Evolutionary conservation across 495 filamentous ascomycete species (phyloP).

Genomic region (Pseudoneurospora amorphoporcata): DNA sequence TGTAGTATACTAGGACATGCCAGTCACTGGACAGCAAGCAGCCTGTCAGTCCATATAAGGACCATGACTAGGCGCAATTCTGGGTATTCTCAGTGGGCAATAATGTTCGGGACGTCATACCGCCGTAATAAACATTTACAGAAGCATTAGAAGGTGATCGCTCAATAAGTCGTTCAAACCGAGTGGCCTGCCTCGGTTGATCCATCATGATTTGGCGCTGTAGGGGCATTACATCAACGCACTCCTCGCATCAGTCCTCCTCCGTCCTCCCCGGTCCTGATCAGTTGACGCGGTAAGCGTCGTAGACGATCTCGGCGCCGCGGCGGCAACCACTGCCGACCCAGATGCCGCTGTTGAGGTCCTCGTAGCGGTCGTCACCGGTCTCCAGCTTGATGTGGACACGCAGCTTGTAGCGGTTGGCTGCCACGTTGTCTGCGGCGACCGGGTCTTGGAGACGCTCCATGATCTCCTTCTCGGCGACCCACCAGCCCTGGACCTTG

Average conservation of each 20-base stretch:
- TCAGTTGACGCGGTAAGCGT: constrained; percentile 21
- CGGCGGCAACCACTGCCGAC: constrained; percentile 17
- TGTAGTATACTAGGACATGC: background rate
- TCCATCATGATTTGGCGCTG: background rate
- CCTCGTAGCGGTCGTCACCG: constrained; percentile 17
- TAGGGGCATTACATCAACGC: background rate
- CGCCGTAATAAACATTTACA: background rate
- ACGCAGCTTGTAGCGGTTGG: constrained; percentile 19
- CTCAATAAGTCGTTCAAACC: background rate
- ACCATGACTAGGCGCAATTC: background rate
- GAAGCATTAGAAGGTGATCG: background rate
- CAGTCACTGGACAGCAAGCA: background rate
- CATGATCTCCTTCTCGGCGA: constrained; percentile 21
- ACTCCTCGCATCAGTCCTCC: background rate
- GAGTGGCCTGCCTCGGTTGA: background rate
- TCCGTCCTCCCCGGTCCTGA: background rate
- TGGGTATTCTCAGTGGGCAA: background rate
- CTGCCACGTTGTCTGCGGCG: constrained; percentile 19
- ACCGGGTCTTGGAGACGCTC: constrained; percentile 20
- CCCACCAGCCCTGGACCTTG: constrained; percentile 22
- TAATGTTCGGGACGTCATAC: background rate
- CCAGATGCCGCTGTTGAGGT: constrained; percentile 19
- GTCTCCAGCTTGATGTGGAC: constrained; percentile 21
- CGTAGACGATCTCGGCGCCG: constrained; percentile 25
- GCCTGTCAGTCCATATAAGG: background rate